Evolutionary conservation across 2,329 filamentous ascomycete genomes (phyloP).

Genomic region (Diplodia seriata): DNA sequence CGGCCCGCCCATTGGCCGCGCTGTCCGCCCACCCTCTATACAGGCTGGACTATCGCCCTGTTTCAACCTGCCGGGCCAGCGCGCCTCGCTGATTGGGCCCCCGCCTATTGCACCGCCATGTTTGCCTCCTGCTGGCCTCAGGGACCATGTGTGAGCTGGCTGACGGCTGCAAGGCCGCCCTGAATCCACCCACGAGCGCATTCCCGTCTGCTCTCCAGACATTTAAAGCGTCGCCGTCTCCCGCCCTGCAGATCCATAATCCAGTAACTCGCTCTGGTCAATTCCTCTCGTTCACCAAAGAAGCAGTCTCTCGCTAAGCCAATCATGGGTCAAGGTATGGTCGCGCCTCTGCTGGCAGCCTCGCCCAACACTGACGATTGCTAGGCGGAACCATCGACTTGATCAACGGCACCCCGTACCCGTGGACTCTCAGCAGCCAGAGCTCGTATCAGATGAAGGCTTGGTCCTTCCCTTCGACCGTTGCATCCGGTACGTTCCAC

Average conservation of each 20-base stretch:
- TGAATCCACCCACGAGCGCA: slow-evolving; percentile 12
- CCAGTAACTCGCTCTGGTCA: too few relatives aligned
- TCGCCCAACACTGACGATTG: slow-evolving; percentile 16
- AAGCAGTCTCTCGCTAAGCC: background rate
- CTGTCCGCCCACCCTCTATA: slow-evolving; percentile 6
- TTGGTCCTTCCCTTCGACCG: slow-evolving; percentile 46
- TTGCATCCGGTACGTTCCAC: slow-evolving; percentile 39
- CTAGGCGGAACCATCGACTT: slow-evolving; percentile 47
- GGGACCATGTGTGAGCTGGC: slow-evolving; percentile 15
- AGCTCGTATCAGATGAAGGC: slow-evolving; percentile 49
- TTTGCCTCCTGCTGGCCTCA: slow-evolving; percentile 20
- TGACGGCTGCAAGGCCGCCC: slow-evolving; percentile 11
- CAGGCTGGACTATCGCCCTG: slow-evolving; percentile 8
- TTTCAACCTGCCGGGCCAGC: slow-evolving; percentile 2
- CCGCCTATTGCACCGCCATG: background rate
- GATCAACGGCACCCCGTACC: slow-evolving; percentile 51
- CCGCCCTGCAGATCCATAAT: slow-evolving; percentile 1
- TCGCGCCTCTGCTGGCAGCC: slow-evolving; percentile 2
- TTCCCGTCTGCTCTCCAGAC: background rate
- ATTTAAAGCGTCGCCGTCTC: background rate
- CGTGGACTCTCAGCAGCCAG: slow-evolving; percentile 44
- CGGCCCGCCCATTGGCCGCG: slow-evolving; percentile 1
- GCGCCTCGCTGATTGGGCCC: slow-evolving; percentile 8
- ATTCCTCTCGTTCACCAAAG: background rate
- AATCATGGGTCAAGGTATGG: slow-evolving; percentile 32